A percentile compares a stretch with the other conserved stretches of the same genome.
phyloP scores from a whole-genome alignment of 768 basidiomycete species.

The Naematelia encephala region DNA sequence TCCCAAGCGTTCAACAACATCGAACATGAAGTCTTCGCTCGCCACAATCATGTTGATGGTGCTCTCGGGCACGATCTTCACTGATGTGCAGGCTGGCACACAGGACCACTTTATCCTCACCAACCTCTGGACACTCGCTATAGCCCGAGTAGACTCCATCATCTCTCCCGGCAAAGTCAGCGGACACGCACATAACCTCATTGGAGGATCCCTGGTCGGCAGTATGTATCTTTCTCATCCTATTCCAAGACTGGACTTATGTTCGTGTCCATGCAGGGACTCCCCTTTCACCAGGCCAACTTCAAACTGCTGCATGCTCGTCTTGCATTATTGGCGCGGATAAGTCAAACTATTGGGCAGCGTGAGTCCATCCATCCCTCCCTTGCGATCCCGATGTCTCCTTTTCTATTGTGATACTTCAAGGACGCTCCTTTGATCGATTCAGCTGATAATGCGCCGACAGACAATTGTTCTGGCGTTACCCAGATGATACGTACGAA shows the following conservation, averaged over 20 bases:
- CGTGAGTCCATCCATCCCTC: conserved; percentile 22
- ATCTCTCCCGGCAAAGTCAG: conserved; percentile 40
- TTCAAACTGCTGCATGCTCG: conserved; percentile 30
- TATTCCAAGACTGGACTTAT: neutral
- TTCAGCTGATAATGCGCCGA: conserved; percentile 1
- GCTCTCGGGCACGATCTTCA: neutral
- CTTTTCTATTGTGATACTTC: neutral
- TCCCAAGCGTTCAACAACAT: neutral
- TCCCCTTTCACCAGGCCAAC: conserved; percentile 11
- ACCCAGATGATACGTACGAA: conserved; percentile 40
- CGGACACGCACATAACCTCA: conserved; percentile 44
- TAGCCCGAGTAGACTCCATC: conserved; percentile 49
- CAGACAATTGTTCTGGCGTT: conserved; percentile 38
- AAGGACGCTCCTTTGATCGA: neutral
- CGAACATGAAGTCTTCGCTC: neutral
- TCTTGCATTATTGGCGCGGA: conserved; percentile 29
- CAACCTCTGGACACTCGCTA: conserved; percentile 16
- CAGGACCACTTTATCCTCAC: conserved; percentile 33
- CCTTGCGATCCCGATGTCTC: neutral
- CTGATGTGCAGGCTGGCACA: neutral
- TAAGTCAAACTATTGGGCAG: conserved; percentile 44
- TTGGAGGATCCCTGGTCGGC: conserved; percentile 44
- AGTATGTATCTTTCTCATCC: conserved; percentile 16
- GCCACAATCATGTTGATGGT: neutral
- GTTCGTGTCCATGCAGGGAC: conserved; percentile 7